Evolutionary conservation across 805 yeast genomes (phyloP).

Genomic region (Jamesozyma hellenica): DNA sequence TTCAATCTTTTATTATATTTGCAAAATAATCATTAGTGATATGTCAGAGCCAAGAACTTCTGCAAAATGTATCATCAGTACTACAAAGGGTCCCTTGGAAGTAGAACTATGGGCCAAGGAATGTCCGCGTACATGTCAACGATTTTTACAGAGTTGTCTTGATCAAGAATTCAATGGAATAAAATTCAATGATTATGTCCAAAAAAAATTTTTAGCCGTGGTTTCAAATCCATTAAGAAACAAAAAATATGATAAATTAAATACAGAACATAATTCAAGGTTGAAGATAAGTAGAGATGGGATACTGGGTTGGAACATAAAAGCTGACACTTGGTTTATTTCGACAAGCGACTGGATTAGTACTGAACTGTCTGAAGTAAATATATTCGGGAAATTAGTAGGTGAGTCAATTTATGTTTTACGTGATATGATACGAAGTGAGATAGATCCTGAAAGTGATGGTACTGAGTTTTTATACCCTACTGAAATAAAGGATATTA

Average conservation of each 20-base stretch:
- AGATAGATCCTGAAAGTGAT: constrained; percentile 30
- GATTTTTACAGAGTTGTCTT: constrained; percentile 42
- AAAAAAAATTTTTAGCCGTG: neutral
- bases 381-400: constrained; percentile 48
- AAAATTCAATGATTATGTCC: constrained; percentile 24
- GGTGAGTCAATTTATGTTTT: constrained; percentile 48
- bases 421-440: constrained; percentile 40
- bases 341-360: constrained; percentile 41
- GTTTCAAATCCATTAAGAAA: too few species aligned
- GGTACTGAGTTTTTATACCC: constrained; percentile 44
- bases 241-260: too few species aligned
- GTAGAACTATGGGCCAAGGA: constrained; percentile 66
- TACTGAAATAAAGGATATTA: constrained; percentile 32
- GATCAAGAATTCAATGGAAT: constrained; percentile 35
- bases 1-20: too few species aligned
- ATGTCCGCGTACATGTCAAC: constrained; percentile 38
- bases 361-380: constrained; percentile 33
- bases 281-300: constrained; percentile 45
- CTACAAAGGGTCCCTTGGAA: constrained; percentile 49
- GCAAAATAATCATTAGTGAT: too few species aligned
- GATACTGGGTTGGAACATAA: constrained; percentile 39
- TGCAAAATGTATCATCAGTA: constrained; percentile 46
- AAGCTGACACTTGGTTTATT: constrained; percentile 33
- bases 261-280: constrained; percentile 42
- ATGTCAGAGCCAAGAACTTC: constrained; percentile 44